Percentiles rank a stretch among this genome's conserved stretches.
Evolutionary conservation across 306 rosid species (phyloP).

Genomic region (Quercus glauca): DNA sequence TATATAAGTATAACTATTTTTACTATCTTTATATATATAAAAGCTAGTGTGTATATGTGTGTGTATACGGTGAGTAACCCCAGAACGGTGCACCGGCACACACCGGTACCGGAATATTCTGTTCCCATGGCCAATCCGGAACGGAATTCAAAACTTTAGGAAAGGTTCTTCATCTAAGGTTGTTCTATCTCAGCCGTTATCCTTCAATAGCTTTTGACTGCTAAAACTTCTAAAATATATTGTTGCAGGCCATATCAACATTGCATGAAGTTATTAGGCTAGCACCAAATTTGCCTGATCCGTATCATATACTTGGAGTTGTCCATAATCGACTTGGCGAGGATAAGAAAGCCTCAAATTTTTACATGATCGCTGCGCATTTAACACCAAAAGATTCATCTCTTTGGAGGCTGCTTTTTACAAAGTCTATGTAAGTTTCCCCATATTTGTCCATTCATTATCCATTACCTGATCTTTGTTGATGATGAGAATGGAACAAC

Average conservation of each 20-base stretch:
- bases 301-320: conserved; percentile 87
- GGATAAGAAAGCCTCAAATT: conserved; percentile 52
- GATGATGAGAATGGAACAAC: conserved; percentile 13
- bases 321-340: conserved; percentile 53
- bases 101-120: too few relatives aligned
- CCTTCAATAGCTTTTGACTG: conserved; percentile 1
- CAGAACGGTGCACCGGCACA: too few relatives aligned
- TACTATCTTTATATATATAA: too few relatives aligned
- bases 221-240: conserved; percentile 8
- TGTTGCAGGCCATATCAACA: conserved; percentile 65
- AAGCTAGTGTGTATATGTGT: too few relatives aligned
- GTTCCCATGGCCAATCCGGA: too few relatives aligned
- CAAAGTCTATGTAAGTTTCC: conserved; percentile 62
- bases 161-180: neutral
- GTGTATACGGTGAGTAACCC: too few relatives aligned
- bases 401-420: conserved; percentile 64
- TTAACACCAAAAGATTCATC: conserved; percentile 67
- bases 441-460: conserved; percentile 19
- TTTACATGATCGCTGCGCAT: conserved; percentile 80
- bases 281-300: conserved; percentile 72
- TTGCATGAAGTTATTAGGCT: conserved; percentile 60
- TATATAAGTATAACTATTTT: too few relatives aligned
- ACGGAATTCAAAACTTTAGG: neutral
- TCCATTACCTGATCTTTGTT: conserved; percentile 7
- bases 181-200: neutral